Percentiles rank a stretch among this genome's conserved stretches.
Evolutionary conservation across 331 rosid genomes (phyloP).

Genomic region (Ulmus americana): DNA sequence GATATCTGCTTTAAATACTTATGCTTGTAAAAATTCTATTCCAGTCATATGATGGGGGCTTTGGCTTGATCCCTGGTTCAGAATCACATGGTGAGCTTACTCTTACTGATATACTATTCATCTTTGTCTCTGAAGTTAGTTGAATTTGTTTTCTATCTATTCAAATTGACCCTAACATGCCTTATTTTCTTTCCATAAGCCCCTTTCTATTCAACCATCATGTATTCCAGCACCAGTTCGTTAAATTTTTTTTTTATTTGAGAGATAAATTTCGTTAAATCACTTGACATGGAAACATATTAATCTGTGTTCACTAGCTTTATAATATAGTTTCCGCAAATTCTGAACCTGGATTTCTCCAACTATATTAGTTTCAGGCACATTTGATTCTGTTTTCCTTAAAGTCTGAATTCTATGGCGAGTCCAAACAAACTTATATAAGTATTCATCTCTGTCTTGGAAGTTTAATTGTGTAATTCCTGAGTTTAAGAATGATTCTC

Average conservation of each 20-base stretch:
- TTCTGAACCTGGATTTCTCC: constrained; percentile 20
- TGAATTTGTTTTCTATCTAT: background rate
- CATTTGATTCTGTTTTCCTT: too few species aligned
- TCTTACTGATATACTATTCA: constrained; percentile 7
- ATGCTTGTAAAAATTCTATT: constrained; percentile 18
- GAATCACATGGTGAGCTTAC: constrained; percentile 93
- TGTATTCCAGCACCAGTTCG: background rate
- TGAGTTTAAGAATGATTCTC: background rate
- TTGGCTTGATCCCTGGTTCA: constrained; percentile 86
- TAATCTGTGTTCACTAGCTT: background rate
- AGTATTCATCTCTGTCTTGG: too few species aligned
- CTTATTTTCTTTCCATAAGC: background rate
- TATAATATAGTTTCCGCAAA: constrained; percentile 1
- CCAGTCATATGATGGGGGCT: constrained; percentile 97
- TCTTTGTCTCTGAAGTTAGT: background rate
- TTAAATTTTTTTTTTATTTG: background rate
- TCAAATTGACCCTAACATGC: background rate
- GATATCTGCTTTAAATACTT: constrained; percentile 1
- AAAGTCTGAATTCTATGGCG: too few species aligned
- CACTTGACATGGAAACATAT: background rate
- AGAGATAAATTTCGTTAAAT: background rate
- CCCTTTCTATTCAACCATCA: background rate
- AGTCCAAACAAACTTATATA: too few species aligned
- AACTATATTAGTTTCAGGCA: constrained; percentile 41
- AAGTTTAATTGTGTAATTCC: too few species aligned